A percentile compares a stretch with the other conserved stretches of the same genome.
Conservation (phyloP, 1,284 basidiomycete species). For the Xerocomus minutiporus region DNA sequence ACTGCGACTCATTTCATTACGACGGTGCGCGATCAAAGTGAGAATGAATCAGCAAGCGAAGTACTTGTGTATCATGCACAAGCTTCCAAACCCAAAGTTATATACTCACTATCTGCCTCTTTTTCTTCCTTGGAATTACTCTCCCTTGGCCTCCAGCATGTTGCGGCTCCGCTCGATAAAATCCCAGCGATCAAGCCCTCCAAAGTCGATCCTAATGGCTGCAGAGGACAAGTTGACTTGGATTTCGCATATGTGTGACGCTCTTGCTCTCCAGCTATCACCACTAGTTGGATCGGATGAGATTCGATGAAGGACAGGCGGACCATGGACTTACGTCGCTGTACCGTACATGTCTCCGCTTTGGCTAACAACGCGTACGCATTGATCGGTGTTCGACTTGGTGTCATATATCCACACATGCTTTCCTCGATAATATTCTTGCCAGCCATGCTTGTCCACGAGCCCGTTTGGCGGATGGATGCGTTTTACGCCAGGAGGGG, state of each 20-base stretch:
- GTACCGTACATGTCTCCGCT: slow-evolving; percentile 64
- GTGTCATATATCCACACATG: slow-evolving; percentile 72
- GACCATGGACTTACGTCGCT: slow-evolving; percentile 54
- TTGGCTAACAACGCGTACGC: slow-evolving; percentile 57
- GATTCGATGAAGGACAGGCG: background rate
- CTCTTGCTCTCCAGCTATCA: slow-evolving; percentile 74
- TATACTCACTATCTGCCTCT: background rate
- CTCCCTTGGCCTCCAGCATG: slow-evolving; percentile 43
- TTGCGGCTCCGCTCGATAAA: slow-evolving; percentile 58
- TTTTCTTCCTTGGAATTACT: background rate
- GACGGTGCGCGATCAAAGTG: background rate
- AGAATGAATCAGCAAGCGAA: too few relatives aligned
- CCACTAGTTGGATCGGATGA: slow-evolving; percentile 43
- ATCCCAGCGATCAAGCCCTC: slow-evolving; percentile 71
- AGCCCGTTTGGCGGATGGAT: slow-evolving; percentile 51
- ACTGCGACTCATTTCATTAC: slow-evolving; percentile 11
- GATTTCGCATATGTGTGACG: slow-evolving; percentile 64
- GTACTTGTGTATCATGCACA: background rate
- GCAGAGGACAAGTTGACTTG: slow-evolving; percentile 61
- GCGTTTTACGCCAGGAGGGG: slow-evolving; percentile 41
- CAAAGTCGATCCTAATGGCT: slow-evolving; percentile 70
- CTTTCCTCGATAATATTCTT: slow-evolving; percentile 69
- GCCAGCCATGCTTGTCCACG: slow-evolving; percentile 59
- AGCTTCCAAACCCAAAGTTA: background rate
- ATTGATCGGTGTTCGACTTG: slow-evolving; percentile 59